phyloP scores from a whole-genome alignment of 495 filamentous ascomycete genomes.

The Neurospora sp. region DNA sequence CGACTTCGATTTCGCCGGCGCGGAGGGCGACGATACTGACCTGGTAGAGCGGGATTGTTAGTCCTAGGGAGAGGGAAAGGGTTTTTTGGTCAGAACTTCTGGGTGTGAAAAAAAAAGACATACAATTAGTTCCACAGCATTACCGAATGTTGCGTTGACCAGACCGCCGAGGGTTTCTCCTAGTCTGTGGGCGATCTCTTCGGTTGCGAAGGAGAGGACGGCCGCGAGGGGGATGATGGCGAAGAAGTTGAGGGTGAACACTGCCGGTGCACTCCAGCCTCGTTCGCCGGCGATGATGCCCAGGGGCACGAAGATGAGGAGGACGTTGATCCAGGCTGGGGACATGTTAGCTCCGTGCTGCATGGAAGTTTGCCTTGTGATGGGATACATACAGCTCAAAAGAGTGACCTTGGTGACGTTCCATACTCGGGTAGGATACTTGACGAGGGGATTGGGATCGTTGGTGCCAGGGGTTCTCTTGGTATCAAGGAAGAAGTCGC shows the following conservation, averaged over 20 bases:
- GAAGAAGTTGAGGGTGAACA: constrained; percentile 88
- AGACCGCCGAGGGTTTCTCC: constrained; percentile 87
- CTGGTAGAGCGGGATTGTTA: constrained; percentile 32
- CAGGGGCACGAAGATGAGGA: constrained; percentile 82
- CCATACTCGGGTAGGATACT: constrained; percentile 44
- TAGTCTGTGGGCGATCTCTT: constrained; percentile 74
- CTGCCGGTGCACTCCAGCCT: constrained; percentile 62
- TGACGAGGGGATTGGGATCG: constrained; percentile 41
- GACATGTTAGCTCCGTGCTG: background rate
- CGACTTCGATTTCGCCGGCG: constrained; percentile 82
- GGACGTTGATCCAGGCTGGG: constrained; percentile 67
- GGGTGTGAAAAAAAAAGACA: background rate
- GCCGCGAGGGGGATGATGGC: constrained; percentile 92
- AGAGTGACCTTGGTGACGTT: constrained; percentile 44
- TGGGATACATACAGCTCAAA: constrained; percentile 39
- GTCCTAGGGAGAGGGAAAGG: background rate
- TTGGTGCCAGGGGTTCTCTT: constrained; percentile 36
- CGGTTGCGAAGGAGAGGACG: constrained; percentile 88
- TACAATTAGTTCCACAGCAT: constrained; percentile 97
- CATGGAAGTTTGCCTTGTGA: background rate
- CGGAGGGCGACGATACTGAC: constrained; percentile 88
- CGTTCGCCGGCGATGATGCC: constrained; percentile 70
- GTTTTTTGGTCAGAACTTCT: constrained; percentile 2
- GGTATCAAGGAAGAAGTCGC: constrained; percentile 36
- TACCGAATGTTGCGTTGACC: constrained; percentile 94